Base-by-base conservation (phyloP, 2,329 filamentous ascomycete genomes). In the Neobulgaria alba region DNA sequence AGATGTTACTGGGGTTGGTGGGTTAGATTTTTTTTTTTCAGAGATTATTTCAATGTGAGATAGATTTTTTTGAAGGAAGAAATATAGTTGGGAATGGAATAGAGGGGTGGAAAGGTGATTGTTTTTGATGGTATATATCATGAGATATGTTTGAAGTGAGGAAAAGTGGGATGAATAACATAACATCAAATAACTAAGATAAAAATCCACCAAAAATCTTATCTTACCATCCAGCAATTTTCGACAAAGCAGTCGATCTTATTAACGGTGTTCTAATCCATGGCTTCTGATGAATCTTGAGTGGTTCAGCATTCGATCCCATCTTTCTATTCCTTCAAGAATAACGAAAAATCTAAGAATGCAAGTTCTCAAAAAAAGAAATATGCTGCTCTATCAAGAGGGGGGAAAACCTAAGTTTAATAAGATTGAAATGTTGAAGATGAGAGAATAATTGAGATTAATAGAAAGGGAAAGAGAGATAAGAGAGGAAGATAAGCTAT, bases 1-100 rank as follows among this genome's bases (percentile, higher is more conserved):
- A 85, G 61, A 94, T 77, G 65, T 84, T 54, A 35, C 56, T 57
- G 30, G 9, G 10, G 5, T 10, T 20, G 40, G 16, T 45, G 20
- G 39, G 42, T 32, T 15, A n/a, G n/a, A n/a, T n/a, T n/a, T n/a
- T n/a, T n/a, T n/a, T n/a, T n/a, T n/a, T n/a, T n/a, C n/a, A n/a
- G n/a, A n/a, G n/a, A n/a, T n/a, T n/a, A n/a, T n/a, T n/a, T n/a
- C n/a, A n/a, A n/a, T n/a, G n/a, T n/a, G n/a, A n/a, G n/a, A n/a
- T n/a, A n/a, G n/a, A n/a, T n/a, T n/a, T n/a, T n/a, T n/a, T n/a
- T n/a, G n/a, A n/a, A n/a, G n/a, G n/a, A n/a, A n/a, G n/a, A n/a
- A n/a, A n/a, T n/a, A n/a, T n/a, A n/a, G n/a, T n/a, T n/a, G n/a
- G 29, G 23, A 9, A 10, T 35, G 26, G 16, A 41, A 37, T 36